phyloP scores from a whole-genome alignment of 495 filamentous ascomycete species.

The Aspergillus steynii region DNA sequence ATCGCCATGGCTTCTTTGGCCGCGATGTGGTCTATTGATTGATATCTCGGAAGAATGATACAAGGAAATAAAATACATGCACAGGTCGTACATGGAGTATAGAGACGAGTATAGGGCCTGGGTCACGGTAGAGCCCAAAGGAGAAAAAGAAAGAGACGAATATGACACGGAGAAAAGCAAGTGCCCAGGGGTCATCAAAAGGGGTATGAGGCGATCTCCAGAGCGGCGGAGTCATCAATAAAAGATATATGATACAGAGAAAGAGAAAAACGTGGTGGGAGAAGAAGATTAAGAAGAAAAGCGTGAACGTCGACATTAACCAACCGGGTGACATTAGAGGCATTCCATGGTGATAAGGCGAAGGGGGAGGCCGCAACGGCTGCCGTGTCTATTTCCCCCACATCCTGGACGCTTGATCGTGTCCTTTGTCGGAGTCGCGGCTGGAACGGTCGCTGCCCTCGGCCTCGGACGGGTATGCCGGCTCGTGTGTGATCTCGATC shows the following conservation, averaged over 20 bases:
- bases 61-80: background rate
- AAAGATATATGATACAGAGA: background rate
- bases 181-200: background rate
- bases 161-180: background rate
- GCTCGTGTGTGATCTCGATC: conserved; percentile 45
- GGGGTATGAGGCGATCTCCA: background rate
- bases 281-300: background rate
- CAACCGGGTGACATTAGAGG: background rate
- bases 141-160: background rate
- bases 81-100: background rate
- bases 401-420: conserved; percentile 19
- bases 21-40: background rate
- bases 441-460: conserved; percentile 36
- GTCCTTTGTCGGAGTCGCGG: conserved; percentile 26
- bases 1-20: background rate
- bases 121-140: background rate
- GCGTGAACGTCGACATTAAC: background rate
- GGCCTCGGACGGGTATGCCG: conserved; percentile 29
- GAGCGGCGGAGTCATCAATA: background rate
- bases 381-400: conserved; percentile 26
- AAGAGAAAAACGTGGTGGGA: background rate
- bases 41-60: background rate
- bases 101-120: background rate
- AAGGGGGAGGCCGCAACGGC: background rate
- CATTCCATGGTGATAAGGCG: background rate